Evolutionary conservation across 108 stramenopile species (phyloP).

Genomic region (Conticribra weissflogii): DNA sequence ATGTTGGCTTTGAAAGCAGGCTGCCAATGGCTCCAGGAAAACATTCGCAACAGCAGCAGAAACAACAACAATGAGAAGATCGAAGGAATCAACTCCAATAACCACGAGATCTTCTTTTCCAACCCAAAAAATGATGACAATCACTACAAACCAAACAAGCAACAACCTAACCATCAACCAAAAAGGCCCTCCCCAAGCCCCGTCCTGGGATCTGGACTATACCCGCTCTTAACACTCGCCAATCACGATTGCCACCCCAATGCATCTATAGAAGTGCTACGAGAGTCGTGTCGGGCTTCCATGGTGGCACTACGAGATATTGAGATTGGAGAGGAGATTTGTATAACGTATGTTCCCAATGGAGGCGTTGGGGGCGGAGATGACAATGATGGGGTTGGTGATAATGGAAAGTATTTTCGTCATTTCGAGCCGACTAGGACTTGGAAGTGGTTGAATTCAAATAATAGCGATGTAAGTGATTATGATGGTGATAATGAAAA

Average conservation of each 20-base stretch:
- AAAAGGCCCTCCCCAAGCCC: not conserved
- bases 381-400: conserved; percentile 1
- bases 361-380: conserved; percentile 24
- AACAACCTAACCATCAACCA: too few species aligned
- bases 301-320: conserved; percentile 39
- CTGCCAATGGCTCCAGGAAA: not conserved
- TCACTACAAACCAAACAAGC: not conserved
- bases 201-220: conserved; percentile 36
- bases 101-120: too few species aligned
- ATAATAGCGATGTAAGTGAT: conserved; percentile 11
- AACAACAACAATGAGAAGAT: too few species aligned
- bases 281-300: conserved; percentile 32
- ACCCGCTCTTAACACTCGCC: conserved; percentile 30
- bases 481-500: not conserved
- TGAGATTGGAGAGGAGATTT: conserved; percentile 26
- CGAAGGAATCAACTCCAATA: too few species aligned
- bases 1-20: not conserved
- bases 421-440: conserved; percentile 33
- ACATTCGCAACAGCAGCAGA: too few species aligned
- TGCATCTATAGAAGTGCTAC: conserved; percentile 43
- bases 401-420: too few species aligned
- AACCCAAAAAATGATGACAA: not conserved
- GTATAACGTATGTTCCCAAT: conserved; percentile 41
- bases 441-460: conserved; percentile 40
- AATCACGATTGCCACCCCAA: conserved; percentile 47